Conservation (phyloP, 345 rosid genomes). For the Garcia nutans region DNA sequence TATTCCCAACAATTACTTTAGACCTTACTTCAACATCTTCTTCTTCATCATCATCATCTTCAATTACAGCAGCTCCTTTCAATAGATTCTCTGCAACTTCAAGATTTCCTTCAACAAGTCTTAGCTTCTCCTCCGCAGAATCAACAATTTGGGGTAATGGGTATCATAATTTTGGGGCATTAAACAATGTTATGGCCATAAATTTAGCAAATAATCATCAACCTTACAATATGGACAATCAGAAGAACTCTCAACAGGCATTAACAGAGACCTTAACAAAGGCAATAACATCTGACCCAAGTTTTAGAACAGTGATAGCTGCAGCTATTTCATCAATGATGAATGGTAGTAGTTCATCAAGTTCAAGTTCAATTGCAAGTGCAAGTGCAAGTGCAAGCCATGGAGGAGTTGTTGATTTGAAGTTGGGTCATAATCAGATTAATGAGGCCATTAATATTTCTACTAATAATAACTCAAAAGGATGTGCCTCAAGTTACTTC, state of each 20-base stretch:
- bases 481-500: slow-evolving; percentile 47
- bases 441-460: slow-evolving; percentile 8
- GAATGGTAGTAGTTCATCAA: slow-evolving; percentile 29
- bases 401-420: neutral
- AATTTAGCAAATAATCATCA: slow-evolving; percentile 36
- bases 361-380: neutral
- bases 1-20: slow-evolving; percentile 74
- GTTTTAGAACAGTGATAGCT: slow-evolving; percentile 40
- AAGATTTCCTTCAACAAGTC: slow-evolving; percentile 47
- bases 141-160: slow-evolving; percentile 53
- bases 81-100: slow-evolving; percentile 34
- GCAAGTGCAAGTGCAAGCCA: slow-evolving; percentile 12
- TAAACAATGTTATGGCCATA: slow-evolving; percentile 30
- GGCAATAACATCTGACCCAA: slow-evolving; percentile 22
- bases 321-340: slow-evolving; percentile 72
- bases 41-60: slow-evolving; percentile 43
- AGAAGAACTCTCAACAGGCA: slow-evolving; percentile 36
- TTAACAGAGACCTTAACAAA: slow-evolving; percentile 21
- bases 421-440: slow-evolving; percentile 16
- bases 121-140: slow-evolving; percentile 49
- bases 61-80: slow-evolving; percentile 36
- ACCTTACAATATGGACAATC: slow-evolving; percentile 4
- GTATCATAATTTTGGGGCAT: slow-evolving; percentile 25
- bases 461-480: slow-evolving; percentile 32
- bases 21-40: slow-evolving; percentile 64